These are phyloP conservation scores for Prunus padus DNA, from an alignment of 306 rosid genomes.

Conservation along the genomic window DNA sequence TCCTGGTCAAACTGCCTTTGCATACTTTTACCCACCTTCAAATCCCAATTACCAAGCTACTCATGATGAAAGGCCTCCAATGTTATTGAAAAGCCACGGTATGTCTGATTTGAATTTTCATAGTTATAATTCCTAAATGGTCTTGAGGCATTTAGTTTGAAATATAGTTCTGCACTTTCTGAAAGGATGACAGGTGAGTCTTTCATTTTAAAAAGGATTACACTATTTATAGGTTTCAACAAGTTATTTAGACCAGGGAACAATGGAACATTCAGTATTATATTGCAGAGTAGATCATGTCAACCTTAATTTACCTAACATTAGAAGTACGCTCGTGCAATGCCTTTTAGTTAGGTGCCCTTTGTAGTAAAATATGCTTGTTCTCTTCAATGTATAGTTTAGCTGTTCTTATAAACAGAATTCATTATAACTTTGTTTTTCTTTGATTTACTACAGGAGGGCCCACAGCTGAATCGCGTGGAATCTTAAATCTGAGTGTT, in stretches of 20 bases:
- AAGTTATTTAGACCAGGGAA: not conserved
- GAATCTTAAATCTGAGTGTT: constrained; percentile 62
- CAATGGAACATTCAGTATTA: not conserved
- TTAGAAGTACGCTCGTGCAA: not conserved
- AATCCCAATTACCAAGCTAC: constrained; percentile 61
- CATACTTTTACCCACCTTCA: constrained; percentile 81
- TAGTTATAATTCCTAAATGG: not conserved
- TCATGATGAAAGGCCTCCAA: constrained; percentile 80
- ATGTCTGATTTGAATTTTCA: constrained; percentile 25
- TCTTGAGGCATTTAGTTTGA: not conserved
- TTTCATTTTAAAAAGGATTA: not conserved
- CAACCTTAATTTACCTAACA: not conserved
- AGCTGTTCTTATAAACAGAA: not conserved
- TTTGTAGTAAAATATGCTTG: not conserved
- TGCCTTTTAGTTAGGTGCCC: not conserved
- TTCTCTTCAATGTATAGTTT: constrained; percentile 6
- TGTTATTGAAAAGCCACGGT: constrained; percentile 89
- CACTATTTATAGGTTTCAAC: no score
- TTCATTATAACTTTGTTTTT: constrained; percentile 5
- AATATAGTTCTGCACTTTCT: not conserved
- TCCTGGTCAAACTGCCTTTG: constrained; percentile 87
- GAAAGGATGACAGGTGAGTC: not conserved
- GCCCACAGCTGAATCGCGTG: constrained; percentile 80
- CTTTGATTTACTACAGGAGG: constrained; percentile 69
- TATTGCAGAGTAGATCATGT: not conserved